Base-by-base conservation (phyloP, 805 yeast species). In the Crinitomyces ghanaensis region DNA sequence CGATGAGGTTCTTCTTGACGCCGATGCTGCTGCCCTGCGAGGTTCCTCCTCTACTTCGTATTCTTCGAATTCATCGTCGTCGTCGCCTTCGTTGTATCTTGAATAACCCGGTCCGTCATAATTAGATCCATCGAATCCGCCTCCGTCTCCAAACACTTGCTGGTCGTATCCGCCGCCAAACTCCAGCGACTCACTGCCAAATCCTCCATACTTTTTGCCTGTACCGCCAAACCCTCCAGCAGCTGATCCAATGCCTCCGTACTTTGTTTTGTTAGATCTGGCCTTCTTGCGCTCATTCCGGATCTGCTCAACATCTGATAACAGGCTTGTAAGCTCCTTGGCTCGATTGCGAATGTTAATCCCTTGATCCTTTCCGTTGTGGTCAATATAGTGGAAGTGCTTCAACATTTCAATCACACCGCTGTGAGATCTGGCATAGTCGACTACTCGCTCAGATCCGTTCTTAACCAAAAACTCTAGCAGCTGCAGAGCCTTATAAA, bases 321-420 rank as follows among this genome's bases (percentile, higher is more conserved):
- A 65, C 44, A 91, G 64, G 11, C 65, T 66, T 17, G 75, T 63
- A 41, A 91, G 65, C 42, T 74, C 77, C 56, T 84, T 81, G 19
- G 95, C 78, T 46, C 95, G 74, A 59, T 83, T 86, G 51, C 98
- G 73, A 37, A 91, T 95, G 53, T 88, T 86, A 45, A 85, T 74
- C 34, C 98, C 98, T 60, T 86, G 96, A 57, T 91, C 98, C 44
- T 85, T 74, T 20, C 96, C 96, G 54, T 83, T 81, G 13, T 85
- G 72, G 57, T 91, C 97, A 30, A 83, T 78, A 61, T 84, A 91
- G 57, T 86, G 96, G 73, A 91, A 91, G 8, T 84, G 74, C 50
- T 83, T 82, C 48, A 91, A 69, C 93, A 88, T 79, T 35, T 79
- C 77, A 38, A 91, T 75, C 36, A 85, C 67, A 16, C 79, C 73